A percentile compares a stretch with the other conserved stretches of the same genome.
These are phyloP conservation scores for Geotrichum armillariae DNA, from an alignment of 1,139 yeast genomes.

Conservation along the genomic window DNA sequence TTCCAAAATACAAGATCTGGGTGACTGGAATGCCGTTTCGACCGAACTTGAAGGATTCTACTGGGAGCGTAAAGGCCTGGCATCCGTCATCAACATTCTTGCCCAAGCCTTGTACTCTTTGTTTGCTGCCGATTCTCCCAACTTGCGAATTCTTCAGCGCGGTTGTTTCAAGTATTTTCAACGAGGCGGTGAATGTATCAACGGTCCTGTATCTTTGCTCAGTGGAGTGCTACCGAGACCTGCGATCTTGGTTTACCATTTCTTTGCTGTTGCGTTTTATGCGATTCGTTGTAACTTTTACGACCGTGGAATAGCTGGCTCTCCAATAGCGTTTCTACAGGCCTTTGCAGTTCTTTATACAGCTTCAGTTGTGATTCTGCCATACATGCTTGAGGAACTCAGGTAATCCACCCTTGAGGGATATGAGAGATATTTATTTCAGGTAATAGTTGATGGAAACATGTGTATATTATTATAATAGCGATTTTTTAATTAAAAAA, in stretches of 20 bases:
- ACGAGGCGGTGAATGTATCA: conserved; percentile 78
- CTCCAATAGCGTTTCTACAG: conserved; percentile 73
- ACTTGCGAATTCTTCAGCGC: conserved; percentile 67
- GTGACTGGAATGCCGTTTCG: conserved; percentile 49
- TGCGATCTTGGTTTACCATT: conserved; percentile 71
- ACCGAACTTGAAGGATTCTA: conserved; percentile 74
- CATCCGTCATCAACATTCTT: conserved; percentile 83
- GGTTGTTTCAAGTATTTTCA: conserved; percentile 89
- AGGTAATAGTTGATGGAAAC: no score
- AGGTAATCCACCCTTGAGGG: no score
- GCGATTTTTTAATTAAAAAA: no score
- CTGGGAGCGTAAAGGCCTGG: conserved; percentile 71
- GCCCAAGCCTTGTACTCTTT: conserved; percentile 87
- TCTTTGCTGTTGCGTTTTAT: conserved; percentile 87
- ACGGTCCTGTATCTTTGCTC: conserved; percentile 79
- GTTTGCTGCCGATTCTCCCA: conserved; percentile 78
- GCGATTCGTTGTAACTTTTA: conserved; percentile 69
- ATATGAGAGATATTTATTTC: no score
- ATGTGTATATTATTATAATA: no score
- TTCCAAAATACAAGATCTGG: conserved; percentile 34
- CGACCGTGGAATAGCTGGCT: conserved; percentile 62
- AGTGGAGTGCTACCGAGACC: conserved; percentile 83
- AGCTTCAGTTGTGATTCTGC: conserved; percentile 67
- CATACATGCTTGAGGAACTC: conserved; percentile 32
- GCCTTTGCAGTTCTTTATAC: conserved; percentile 67